Conservation (phyloP, 2,329 filamentous ascomycete genomes). For the Onygena corvina region DNA sequence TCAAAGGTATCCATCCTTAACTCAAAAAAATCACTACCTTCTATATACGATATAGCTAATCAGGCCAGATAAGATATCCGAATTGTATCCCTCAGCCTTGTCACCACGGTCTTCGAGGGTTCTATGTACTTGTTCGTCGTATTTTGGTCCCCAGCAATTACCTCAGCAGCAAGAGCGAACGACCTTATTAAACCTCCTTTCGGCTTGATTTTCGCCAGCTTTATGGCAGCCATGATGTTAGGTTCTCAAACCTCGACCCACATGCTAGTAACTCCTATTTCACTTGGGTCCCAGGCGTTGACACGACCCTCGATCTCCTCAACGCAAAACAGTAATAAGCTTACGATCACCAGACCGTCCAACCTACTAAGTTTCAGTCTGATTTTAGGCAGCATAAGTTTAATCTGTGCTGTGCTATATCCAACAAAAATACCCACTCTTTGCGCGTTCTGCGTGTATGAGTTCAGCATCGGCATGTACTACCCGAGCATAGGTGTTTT, state of each 20-base stretch:
- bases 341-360: slow-evolving; percentile 23
- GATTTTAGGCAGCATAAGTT: slow-evolving; percentile 29
- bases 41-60: neutral
- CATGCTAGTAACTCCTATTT: slow-evolving; percentile 15
- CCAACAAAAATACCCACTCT: slow-evolving; percentile 36
- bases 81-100: slow-evolving; percentile 41
- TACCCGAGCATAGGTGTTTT: slow-evolving; percentile 45
- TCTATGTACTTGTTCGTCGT: slow-evolving; percentile 53
- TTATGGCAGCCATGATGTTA: slow-evolving; percentile 49
- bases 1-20: neutral
- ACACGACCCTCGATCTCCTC: neutral
- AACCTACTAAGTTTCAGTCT: slow-evolving; percentile 32
- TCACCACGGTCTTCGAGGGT: slow-evolving; percentile 45
- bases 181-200: slow-evolving; percentile 30
- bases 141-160: slow-evolving; percentile 49
- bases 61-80: slow-evolving; percentile 29
- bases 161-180: slow-evolving; percentile 24
- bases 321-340: slow-evolving; percentile 10
- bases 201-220: slow-evolving; percentile 30
- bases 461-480: slow-evolving; percentile 47
- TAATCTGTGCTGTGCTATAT: slow-evolving; percentile 33
- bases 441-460: slow-evolving; percentile 47
- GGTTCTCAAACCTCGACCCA: slow-evolving; percentile 45
- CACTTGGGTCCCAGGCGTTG: neutral
- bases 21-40: neutral